Conservation (phyloP, 106 monocot genomes). For the Allium fistulosum region DNA sequence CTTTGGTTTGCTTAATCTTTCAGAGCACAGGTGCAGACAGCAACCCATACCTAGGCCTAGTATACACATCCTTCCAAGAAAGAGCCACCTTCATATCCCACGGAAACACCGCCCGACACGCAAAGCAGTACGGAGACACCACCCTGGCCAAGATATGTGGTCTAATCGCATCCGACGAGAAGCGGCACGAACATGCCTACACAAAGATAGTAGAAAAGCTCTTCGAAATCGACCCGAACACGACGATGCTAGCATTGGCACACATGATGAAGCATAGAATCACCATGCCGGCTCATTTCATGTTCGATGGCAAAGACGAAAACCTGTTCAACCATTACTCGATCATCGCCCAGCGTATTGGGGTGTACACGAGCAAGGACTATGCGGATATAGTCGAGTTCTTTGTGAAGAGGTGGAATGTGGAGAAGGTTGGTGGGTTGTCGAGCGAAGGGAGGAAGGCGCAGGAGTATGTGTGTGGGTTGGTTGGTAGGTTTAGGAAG, state of each 20-base stretch:
- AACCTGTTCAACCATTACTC: slow-evolving; percentile 12
- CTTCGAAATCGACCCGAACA: slow-evolving; percentile 3
- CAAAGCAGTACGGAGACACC: slow-evolving; percentile 1
- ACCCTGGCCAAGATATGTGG: slow-evolving; percentile 7
- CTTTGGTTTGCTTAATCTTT: neutral
- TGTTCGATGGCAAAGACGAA: slow-evolving; percentile 10
- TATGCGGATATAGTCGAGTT: slow-evolving; percentile 4
- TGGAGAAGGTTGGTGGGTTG: neutral
- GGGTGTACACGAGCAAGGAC: slow-evolving; percentile 9
- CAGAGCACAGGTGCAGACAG: neutral
- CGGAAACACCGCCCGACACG: slow-evolving; percentile 5
- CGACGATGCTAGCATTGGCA: slow-evolving; percentile 1
- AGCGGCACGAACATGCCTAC: slow-evolving; percentile 4
- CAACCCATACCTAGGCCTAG: neutral
- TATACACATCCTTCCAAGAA: slow-evolving; percentile 6
- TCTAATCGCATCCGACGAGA: slow-evolving; percentile 12
- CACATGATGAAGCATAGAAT: neutral
- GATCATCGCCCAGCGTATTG: neutral
- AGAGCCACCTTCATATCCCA: slow-evolving; percentile 7
- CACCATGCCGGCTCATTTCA: slow-evolving; percentile 5
- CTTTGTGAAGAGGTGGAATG: slow-evolving; percentile 8
- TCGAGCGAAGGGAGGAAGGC: slow-evolving; percentile 11
- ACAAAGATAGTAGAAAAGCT: neutral
- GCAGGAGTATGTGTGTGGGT: slow-evolving; percentile 13
- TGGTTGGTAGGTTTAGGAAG: slow-evolving; percentile 6